phyloP scores from a whole-genome alignment of 176 grass and related monocot species.

The Zizania latifolia region DNA sequence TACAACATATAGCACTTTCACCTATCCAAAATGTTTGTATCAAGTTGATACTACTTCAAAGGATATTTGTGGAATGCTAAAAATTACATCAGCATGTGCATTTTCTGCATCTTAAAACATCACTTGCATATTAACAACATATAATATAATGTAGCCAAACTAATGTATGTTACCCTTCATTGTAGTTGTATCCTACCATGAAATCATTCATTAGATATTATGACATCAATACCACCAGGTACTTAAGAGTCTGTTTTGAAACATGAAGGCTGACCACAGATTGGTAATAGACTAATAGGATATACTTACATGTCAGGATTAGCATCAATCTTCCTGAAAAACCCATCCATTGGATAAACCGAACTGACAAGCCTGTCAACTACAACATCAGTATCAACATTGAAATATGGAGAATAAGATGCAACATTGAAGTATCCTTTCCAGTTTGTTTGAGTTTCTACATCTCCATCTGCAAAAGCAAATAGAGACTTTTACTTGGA shows the following conservation, averaged over 20 bases:
- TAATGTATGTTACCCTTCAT: neutral
- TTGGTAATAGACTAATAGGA: neutral
- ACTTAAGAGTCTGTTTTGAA: neutral
- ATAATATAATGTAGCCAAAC: neutral
- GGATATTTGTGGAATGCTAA: neutral
- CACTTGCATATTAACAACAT: neutral
- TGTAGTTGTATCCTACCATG: neutral
- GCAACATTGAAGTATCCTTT: constrained; percentile 86
- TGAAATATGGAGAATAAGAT: constrained; percentile 90
- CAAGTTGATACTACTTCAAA: constrained; percentile 2
- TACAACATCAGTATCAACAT: constrained; percentile 90
- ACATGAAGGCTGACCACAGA: constrained; percentile 5
- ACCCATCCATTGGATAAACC: constrained; percentile 74
- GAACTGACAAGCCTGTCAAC: constrained; percentile 75
- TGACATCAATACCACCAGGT: neutral
- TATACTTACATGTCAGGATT: constrained; percentile 93
- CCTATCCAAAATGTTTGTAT: neutral
- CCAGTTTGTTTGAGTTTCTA: constrained; percentile 65
- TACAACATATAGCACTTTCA: neutral
- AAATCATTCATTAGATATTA: neutral
- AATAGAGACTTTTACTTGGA: constrained; percentile 12
- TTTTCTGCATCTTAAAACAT: neutral
- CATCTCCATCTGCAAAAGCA: constrained; percentile 57
- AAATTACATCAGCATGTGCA: constrained; percentile 11
- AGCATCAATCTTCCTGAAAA: constrained; percentile 79